phyloP scores from a whole-genome alignment of 176 grass and related monocot genomes.

The Oryza officinalis region DNA sequence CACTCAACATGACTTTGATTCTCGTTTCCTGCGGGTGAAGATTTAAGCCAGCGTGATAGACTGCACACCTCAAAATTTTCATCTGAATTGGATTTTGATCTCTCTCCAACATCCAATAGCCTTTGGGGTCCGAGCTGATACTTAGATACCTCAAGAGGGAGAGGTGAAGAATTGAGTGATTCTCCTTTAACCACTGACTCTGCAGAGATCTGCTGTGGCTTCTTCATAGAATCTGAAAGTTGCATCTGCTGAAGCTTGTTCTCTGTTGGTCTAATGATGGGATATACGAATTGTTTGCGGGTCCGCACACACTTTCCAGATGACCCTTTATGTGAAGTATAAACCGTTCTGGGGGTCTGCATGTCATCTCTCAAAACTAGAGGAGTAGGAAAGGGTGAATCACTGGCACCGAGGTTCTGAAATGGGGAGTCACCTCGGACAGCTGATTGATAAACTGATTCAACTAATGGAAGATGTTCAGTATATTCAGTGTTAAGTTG shows the following conservation, averaged over 20 bases:
- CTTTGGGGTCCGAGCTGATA: not conserved
- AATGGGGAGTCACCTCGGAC: slow-evolving; percentile 25
- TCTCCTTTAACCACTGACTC: slow-evolving; percentile 21
- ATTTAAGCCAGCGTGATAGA: slow-evolving; percentile 57
- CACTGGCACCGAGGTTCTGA: not conserved
- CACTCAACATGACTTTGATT: no score
- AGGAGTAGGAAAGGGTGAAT: slow-evolving; percentile 76
- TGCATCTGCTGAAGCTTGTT: slow-evolving; percentile 27
- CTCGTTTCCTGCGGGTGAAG: slow-evolving; percentile 14
- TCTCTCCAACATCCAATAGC: slow-evolving; percentile 4
- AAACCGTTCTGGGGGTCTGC: slow-evolving; percentile 76
- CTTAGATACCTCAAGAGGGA: slow-evolving; percentile 25
- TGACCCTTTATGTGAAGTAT: slow-evolving; percentile 48
- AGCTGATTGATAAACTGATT: slow-evolving; percentile 29
- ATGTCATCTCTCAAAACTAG: slow-evolving; percentile 60
- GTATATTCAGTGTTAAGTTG: slow-evolving; percentile 30
- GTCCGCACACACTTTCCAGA: slow-evolving; percentile 48
- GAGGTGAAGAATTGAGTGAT: slow-evolving; percentile 7
- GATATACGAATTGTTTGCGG: slow-evolving; percentile 59
- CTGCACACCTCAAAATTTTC: slow-evolving; percentile 47
- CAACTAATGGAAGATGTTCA: not conserved
- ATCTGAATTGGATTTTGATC: slow-evolving; percentile 30
- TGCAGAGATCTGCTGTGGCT: slow-evolving; percentile 16
- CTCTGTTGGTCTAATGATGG: slow-evolving; percentile 57
- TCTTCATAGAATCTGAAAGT: slow-evolving; percentile 27